Base-by-base conservation (phyloP, 2,329 filamentous ascomycete genomes). In the Teratosphaeriaceae sp. region DNA sequence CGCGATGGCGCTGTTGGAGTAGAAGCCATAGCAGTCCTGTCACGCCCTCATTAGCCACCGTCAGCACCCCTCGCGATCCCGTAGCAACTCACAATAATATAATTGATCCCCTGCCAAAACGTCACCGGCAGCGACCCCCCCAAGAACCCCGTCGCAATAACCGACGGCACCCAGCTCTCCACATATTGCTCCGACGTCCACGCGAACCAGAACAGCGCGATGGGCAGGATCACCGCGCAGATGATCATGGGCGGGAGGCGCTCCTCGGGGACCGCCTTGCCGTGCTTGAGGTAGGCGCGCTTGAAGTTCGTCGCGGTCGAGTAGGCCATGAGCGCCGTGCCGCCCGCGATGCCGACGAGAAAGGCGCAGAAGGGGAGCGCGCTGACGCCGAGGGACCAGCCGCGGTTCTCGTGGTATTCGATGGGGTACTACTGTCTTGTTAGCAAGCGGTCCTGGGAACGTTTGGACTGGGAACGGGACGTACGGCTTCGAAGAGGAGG, bases 121-220 rank as follows among this genome's bases (percentile, higher is more conserved):
- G 69, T 29, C 62, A 56, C 44, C 19, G 55, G 63, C 15, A 70
- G 58, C 35, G 58, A 42, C 46, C 62, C 59, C 2, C 69, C 69
- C 19, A 70, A 60, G 33, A 63, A 60, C 0, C 64, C 55, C 2
- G 61, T 63, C 1, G 66, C 57, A 4, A 70, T 53, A 4, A 69
- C 62, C 48, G 67, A 64, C 13, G 65, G 59, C 6, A 68, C 58
- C 67, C 66, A 69, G 18, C 52, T 58, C n/a, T n/a, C n/a, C 31
- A 70, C 60, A 37, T 42, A 19, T 2, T 61, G 60, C 27, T 55
- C 53, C 1, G 60, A 63, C 5, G 57, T 64, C 69, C 70, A 73
- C 4, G 62, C 68, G 51, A 70, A 72, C 65, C 67, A 70, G 50
- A 72, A 72, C 5, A 73, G 55, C 2, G 68, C 67, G 1, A 60